Conservation (phyloP, 805 yeast species). For the Ogataea saltuana region DNA sequence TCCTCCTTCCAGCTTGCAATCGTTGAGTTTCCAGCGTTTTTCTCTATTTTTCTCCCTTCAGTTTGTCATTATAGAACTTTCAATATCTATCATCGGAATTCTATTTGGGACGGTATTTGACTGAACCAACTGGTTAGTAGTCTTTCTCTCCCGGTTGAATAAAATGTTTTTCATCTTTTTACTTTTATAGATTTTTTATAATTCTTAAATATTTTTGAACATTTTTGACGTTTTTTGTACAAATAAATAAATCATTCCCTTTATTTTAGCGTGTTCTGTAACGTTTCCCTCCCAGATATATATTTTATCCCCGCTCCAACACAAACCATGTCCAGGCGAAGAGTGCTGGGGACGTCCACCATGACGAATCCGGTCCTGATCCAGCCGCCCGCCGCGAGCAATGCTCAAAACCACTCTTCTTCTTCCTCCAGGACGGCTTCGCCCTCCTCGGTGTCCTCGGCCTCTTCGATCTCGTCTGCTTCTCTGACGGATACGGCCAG, state of each 20-base stretch:
- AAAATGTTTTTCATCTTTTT: no score
- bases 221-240: no score
- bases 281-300: no score
- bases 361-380: neutral
- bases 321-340: slow-evolving; percentile 22
- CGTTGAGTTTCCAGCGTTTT: slow-evolving; percentile 1
- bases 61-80: slow-evolving; percentile 8
- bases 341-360: slow-evolving; percentile 23
- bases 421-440: slow-evolving; percentile 11
- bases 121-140: no score
- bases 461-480: slow-evolving; percentile 10
- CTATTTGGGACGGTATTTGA: no score
- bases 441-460: slow-evolving; percentile 12
- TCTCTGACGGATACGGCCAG: slow-evolving; percentile 4
- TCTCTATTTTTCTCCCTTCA: neutral
- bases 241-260: no score
- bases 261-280: neutral
- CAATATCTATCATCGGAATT: no score
- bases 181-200: no score
- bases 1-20: neutral
- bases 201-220: no score
- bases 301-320: no score
- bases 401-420: neutral
- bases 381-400: neutral
- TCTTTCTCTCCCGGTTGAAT: no score